Evolutionary conservation across 2,329 filamentous ascomycete species (phyloP), one percentile per base, ranked within the genome.

Genomic region (Zarea fungicola): DNA sequence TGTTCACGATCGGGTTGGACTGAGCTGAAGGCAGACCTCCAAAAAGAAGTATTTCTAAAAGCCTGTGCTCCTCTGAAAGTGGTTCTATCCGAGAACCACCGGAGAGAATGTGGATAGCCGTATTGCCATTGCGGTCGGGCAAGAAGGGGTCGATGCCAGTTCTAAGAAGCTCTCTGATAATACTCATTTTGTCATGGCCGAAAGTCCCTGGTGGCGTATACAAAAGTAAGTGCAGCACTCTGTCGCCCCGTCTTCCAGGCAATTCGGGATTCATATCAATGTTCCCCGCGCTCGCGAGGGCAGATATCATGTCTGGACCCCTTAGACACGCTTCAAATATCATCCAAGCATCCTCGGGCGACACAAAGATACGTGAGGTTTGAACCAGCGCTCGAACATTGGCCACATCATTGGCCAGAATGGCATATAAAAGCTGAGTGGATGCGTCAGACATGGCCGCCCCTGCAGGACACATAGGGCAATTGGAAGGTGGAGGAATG

Each of bases 211-310:
- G 18, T 5, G 28, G 41, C 10, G 28, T 34, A n/a, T 34, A 14
- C 13, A 43, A 18, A 18, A 43, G 28, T 10, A 43, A 26, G 19
- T 43, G 19, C n/a, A 43, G 29, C 11, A 43, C 41, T 34, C 28
- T n/a, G 32, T 43, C 28, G 22, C 28, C 26, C 8, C 32, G 13
- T 43, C 32, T 16, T 4, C 41, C 19, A 8, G 41, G 41, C 16
- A 43, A n/a, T 22, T 31, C 29, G 26, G 41, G 41, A 16, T 43
- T 43, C 19, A 43, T 31, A 18, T 43, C 16, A 25, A 43, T 43
- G 19, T 43, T 34, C 11, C 11, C 11, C 16, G 26, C 28, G 13
- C 26, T 11, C 7, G 28, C 18, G 11, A 43, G 41, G 28, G 41
- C 41, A 7, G 11, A 6, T 22, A 43, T 43, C 28, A 43, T 43